Base-by-base conservation (phyloP, 2,329 filamentous ascomycete genomes). In the Phialophora expanda region DNA sequence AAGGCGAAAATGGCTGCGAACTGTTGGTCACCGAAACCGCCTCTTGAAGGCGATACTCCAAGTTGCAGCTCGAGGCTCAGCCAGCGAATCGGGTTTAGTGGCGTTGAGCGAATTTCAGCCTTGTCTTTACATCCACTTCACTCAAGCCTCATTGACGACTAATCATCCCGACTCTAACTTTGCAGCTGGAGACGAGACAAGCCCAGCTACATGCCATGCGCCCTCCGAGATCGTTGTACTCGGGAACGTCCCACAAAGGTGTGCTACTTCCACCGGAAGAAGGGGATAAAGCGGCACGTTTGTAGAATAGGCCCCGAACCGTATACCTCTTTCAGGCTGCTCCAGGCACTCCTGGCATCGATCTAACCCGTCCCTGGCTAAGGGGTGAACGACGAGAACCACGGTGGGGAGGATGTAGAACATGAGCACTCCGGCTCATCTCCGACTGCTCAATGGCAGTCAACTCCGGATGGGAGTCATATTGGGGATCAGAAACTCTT, bases 1-100 rank as follows among this genome's bases (percentile, higher is more conserved):
- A 61, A 57, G 64, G 50, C n/a, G 20, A 66, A 62, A 51, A 38
- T 55, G 64, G 64, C 67, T 64, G 64, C 65, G 64, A 62, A 69
- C 65, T 63, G 61, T 56, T 41, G 30, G 22, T 41, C 28, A 22
- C 32, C 28, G 22, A 53, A 51, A 38, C 24, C 58, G 58, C 58
- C 58, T 50, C 58, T 61, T 22, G 58, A 41, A 24, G 44, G 44
- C 44, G 38, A 17, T 59, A 24, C 46, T 54, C 26, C 26, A 14
- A 56, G 59, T 56, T 62, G 59, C 30, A 62, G 59, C 59, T 62
- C 24, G n/a, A 54, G 50, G 7, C 51, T 22, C 30, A 56, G 46
- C 32, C 24, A 34, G 20, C 34, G 32, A 48, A 62, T 62, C 34
- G 34, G 26, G 59, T 32, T 54, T 62, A 62, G 59, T 46, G 59